Percentiles rank a stretch among this genome's conserved stretches.
These are phyloP conservation scores for Monosporozyma servazzii DNA, from an alignment of 805 yeast genomes.

Conservation along the genomic window DNA sequence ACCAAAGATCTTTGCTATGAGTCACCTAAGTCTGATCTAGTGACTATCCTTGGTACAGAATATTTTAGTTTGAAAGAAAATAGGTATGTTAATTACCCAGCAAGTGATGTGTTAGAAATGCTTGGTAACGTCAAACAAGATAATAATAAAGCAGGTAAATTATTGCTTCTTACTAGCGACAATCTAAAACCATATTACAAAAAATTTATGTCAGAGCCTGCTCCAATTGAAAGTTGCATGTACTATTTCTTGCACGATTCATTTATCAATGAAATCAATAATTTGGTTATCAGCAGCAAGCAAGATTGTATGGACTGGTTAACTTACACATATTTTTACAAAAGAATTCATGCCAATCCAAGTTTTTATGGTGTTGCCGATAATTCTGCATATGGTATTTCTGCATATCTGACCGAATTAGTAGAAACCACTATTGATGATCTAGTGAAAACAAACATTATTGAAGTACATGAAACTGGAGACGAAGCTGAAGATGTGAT, in stretches of 20 bases:
- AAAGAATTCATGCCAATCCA: conserved; percentile 75
- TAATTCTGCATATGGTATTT: conserved; percentile 55
- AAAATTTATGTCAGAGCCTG: conserved; percentile 59
- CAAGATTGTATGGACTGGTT: conserved; percentile 91
- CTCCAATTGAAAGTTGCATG: conserved; percentile 78
- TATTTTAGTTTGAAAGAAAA: conserved; percentile 66
- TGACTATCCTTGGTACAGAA: conserved; percentile 63
- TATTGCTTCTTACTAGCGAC: conserved; percentile 47
- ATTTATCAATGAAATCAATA: conserved; percentile 64
- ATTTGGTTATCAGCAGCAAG: conserved; percentile 49
- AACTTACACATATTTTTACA: conserved; percentile 72
- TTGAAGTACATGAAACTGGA: conserved; percentile 41
- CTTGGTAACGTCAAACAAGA: conserved; percentile 35
- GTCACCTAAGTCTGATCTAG: conserved; percentile 44
- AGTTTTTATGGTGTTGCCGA: conserved; percentile 77
- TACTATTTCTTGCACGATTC: conserved; percentile 53
- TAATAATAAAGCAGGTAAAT: conserved; percentile 30
- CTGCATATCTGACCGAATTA: conserved; percentile 74
- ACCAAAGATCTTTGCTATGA: conserved; percentile 46
- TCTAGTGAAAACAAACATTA: conserved; percentile 47
- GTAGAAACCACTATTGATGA: conserved; percentile 66
- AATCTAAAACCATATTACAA: conserved; percentile 54
- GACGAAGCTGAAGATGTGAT: conserved; percentile 32
- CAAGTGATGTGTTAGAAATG: conserved; percentile 60
- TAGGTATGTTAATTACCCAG: conserved; percentile 57